Percentiles rank a stretch among this genome's conserved stretches.
Evolutionary conservation across 352 stramenopile species (phyloP).

Genomic region (Globisporangium iwayamae): DNA sequence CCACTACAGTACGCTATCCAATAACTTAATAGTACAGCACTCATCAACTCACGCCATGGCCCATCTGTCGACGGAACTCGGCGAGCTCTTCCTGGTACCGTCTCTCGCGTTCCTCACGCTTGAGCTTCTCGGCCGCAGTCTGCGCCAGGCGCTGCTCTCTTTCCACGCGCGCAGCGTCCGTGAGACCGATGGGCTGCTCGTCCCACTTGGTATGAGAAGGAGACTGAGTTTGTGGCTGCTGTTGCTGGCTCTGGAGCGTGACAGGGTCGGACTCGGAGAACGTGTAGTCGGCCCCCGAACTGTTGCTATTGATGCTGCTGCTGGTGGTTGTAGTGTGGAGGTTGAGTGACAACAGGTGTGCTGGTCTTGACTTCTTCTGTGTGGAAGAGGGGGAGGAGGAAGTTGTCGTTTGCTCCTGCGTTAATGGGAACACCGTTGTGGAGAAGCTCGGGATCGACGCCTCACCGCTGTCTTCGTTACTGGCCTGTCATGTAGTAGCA

Average conservation of each 20-base stretch:
- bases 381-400: not conserved
- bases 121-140: conserved; percentile 17
- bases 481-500: not conserved
- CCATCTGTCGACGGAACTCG: conserved; percentile 32
- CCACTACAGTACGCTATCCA: not conserved
- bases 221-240: not conserved
- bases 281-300: conserved; percentile 17
- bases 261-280: conserved; percentile 22
- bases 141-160: conserved; percentile 25
- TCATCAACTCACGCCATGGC: not conserved
- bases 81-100: conserved; percentile 56
- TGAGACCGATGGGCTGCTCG: conserved; percentile 42
- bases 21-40: not conserved
- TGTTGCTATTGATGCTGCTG: not conserved
- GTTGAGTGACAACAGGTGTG: not conserved
- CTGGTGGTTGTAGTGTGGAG: not conserved
- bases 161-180: conserved; percentile 32
- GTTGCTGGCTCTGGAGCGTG: not conserved
- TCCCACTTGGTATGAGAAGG: conserved; percentile 29
- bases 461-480: conserved; percentile 1
- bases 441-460: conserved; percentile 15
- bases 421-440: conserved; percentile 6
- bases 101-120: conserved; percentile 41
- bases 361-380: not conserved
- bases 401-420: not conserved